A percentile compares a stretch with the other conserved stretches of the same genome.
Evolutionary conservation across 495 filamentous ascomycete genomes (phyloP).

Genomic region (Penicillium angulare): DNA sequence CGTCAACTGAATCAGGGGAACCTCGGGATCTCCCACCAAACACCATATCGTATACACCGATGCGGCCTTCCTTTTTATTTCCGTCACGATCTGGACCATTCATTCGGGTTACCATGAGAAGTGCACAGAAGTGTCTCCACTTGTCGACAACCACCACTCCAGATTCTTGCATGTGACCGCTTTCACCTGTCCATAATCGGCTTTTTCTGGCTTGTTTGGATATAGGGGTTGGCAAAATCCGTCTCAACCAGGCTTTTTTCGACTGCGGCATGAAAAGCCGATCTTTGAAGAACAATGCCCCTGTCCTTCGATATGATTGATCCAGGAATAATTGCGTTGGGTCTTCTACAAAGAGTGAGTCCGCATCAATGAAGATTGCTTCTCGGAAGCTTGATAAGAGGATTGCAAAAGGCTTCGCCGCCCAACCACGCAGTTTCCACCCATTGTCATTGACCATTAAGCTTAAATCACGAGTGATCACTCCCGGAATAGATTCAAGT

Average conservation of each 20-base stretch:
- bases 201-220: conserved; percentile 14
- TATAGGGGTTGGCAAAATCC: conserved; percentile 18
- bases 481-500: too few species aligned
- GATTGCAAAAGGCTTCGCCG: conserved; percentile 45
- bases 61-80: conserved; percentile 4
- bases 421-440: conserved; percentile 25
- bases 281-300: conserved; percentile 42
- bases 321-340: conserved; percentile 40
- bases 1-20: too few species aligned
- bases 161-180: conserved; percentile 30
- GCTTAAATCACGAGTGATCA: too few species aligned
- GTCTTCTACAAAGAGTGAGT: conserved; percentile 40
- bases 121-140: conserved; percentile 22
- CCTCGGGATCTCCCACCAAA: too few species aligned
- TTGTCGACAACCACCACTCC: conserved; percentile 31
- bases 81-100: conserved; percentile 30
- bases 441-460: too few species aligned
- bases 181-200: conserved; percentile 23
- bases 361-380: conserved; percentile 52
- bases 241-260: conserved; percentile 19
- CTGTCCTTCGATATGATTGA: conserved; percentile 24
- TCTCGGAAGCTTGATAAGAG: conserved; percentile 47
- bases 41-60: conserved; percentile 27
- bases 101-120: conserved; percentile 26
- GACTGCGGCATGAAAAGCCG: conserved; percentile 24